phyloP scores from a whole-genome alignment of 2,329 filamentous ascomycete genomes.

The Purpureocillium lavendulum region DNA sequence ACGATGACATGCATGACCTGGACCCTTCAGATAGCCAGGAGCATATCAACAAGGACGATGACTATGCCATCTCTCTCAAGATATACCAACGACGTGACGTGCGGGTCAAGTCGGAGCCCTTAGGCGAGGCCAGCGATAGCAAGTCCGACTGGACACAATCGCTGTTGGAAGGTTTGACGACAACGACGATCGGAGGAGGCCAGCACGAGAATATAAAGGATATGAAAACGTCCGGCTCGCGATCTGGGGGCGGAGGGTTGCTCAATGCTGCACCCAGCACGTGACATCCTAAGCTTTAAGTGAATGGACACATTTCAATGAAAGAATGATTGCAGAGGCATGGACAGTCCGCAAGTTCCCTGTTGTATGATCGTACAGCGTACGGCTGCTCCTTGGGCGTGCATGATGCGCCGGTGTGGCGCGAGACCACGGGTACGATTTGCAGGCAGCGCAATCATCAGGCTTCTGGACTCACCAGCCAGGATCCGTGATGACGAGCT shows the following conservation, averaged over 20 bases:
- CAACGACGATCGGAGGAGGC: constrained; percentile 7
- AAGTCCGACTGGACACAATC: constrained; percentile 1
- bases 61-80: constrained; percentile 21
- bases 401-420: too few relatives aligned
- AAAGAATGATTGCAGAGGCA: too few relatives aligned
- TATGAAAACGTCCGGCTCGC: constrained; percentile 1
- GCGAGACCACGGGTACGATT: too few relatives aligned
- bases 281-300: too few relatives aligned
- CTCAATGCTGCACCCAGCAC: neutral
- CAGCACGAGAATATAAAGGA: neutral
- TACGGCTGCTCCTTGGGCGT: too few relatives aligned
- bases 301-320: too few relatives aligned
- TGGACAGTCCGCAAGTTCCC: too few relatives aligned
- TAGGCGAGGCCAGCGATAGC: neutral
- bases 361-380: too few relatives aligned
- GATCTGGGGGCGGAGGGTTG: neutral
- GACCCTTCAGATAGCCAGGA: constrained; percentile 25
- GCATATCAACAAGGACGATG: constrained; percentile 21
- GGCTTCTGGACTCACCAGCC: too few relatives aligned
- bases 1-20: constrained; percentile 6
- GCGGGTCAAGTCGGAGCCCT: constrained; percentile 12
- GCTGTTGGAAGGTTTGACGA: constrained; percentile 1
- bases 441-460: too few relatives aligned
- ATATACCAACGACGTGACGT: constrained; percentile 30
- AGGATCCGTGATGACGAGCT: too few relatives aligned